Evolutionary conservation across 2,329 filamentous ascomycete species (phyloP), one percentile per base, ranked within the genome.

Genomic region (Xylaria sp.): DNA sequence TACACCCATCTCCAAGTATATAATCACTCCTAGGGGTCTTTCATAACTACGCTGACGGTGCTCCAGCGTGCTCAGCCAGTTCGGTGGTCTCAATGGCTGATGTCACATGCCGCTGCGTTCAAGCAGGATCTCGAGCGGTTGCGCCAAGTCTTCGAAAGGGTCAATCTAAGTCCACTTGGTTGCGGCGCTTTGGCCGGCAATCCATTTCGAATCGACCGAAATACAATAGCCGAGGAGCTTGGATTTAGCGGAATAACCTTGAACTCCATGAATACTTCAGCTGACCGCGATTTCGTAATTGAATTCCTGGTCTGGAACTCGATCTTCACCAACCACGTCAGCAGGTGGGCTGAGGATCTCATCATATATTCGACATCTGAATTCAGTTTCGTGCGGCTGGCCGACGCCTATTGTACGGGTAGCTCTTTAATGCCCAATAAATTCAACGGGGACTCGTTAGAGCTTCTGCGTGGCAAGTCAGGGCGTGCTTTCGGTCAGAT

Each of bases 291-390:
- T 80, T 97, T 97, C 76, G 89, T 95, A 15, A 87, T 92, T 66
- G 93, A 97, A 83, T 90, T 89, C 0, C 88, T 97, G 81, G 90
- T 93, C 80, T 97, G 93, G 91, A 90, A 89, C 5, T 87, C 88
- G 37, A 92, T 91, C 76, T 84, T 97, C 72, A 95, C 93, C 89
- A 85, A 89, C 69, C 93, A 96, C 83, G 86, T 97, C 74, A 92
- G 88, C 65, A 88, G 92, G 65, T 95, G 92, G 90, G 88, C 91
- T 4, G 93, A 97, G 82, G 94, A 97, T 78, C 83, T 97, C 68
- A 97, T 97, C 82, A 88, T 97, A 77, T 94, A 94, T 84, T 90
- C 88, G 48, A 89, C 89, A 23, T 84, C 89, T 71, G 92, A 94
- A 78, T 95, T 94, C 77, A 88, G 90, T 31, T 94, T 93, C 77